Conservation (phyloP, 148 eudicot species). For the Salicornia ramosissima region DNA sequence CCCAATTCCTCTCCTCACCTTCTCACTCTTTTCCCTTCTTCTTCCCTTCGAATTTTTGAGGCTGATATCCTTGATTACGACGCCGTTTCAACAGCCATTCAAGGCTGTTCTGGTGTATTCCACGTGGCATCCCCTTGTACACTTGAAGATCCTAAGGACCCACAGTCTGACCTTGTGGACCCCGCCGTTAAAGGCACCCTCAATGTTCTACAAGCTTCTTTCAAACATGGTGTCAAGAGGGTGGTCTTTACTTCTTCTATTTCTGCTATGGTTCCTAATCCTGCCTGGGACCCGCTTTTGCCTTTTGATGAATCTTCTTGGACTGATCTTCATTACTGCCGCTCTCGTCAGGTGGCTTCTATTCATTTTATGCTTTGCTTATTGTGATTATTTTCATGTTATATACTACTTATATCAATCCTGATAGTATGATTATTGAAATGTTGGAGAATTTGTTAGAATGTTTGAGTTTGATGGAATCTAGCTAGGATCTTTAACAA, state of each 20-base stretch:
- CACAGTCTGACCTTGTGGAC: slow-evolving; percentile 57
- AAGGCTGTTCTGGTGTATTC: slow-evolving; percentile 63
- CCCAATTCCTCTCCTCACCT: slow-evolving; percentile 65
- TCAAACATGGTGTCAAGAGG: slow-evolving; percentile 44
- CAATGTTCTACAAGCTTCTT: slow-evolving; percentile 67
- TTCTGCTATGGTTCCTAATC: slow-evolving; percentile 80
- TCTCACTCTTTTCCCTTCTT: slow-evolving; percentile 35
- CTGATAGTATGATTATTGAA: too few species aligned
- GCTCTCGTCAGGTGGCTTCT: slow-evolving; percentile 46
- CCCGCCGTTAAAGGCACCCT: slow-evolving; percentile 79
- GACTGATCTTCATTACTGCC: slow-evolving; percentile 86
- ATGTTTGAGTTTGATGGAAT: not conserved
- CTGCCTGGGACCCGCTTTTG: slow-evolving; percentile 35
- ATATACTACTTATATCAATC: too few species aligned
- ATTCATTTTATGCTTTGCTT: not conserved
- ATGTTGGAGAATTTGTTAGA: not conserved
- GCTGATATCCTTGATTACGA: slow-evolving; percentile 55
- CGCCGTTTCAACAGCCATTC: slow-evolving; percentile 42
- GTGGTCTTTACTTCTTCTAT: slow-evolving; percentile 79
- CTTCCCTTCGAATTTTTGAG: slow-evolving; percentile 33
- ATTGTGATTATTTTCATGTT: not conserved
- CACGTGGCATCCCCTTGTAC: slow-evolving; percentile 93
- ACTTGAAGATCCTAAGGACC: slow-evolving; percentile 65
- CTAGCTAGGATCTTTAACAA: not conserved
- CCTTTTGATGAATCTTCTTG: slow-evolving; percentile 49